phyloP scores from a whole-genome alignment of 1,284 basidiomycete species.

The Trichosporon sp. region DNA sequence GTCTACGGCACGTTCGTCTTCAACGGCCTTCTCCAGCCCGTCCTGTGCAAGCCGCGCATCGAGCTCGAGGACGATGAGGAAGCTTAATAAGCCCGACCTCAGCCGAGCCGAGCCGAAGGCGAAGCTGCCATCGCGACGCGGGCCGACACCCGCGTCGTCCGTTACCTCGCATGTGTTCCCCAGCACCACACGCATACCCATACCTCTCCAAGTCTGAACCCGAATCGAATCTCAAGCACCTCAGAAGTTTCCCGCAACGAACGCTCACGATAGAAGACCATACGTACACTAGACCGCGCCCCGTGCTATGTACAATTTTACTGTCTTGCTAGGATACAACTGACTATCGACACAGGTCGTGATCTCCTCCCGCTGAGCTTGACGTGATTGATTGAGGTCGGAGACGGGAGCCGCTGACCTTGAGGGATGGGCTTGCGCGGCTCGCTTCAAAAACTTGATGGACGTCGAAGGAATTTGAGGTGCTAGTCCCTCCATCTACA shows the following conservation, averaged over 20 bases:
- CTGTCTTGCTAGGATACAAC: neutral
- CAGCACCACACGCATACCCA: neutral
- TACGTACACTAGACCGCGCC: neutral
- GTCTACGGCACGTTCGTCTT: constrained; percentile 63
- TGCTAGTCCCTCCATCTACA: too few species aligned
- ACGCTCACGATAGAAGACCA: neutral
- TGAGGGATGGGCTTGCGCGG: neutral
- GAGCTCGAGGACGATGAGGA: constrained; percentile 33
- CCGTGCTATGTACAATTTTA: neutral
- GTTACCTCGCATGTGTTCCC: neutral
- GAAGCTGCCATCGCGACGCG: too few species aligned
- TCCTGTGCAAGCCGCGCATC: constrained; percentile 53
- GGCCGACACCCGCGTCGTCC: too few species aligned
- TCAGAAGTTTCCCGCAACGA: neutral
- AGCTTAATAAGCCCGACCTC: too few species aligned
- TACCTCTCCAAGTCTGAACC: neutral
- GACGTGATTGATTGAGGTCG: too few species aligned
- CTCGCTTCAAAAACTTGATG: too few species aligned
- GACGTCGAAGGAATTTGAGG: too few species aligned
- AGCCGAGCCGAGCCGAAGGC: neutral
- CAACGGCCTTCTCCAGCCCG: constrained; percentile 65
- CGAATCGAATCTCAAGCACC: neutral
- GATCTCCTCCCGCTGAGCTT: too few species aligned
- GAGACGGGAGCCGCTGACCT: too few species aligned
- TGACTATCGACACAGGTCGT: neutral